Conservation (phyloP, 305 asterid genomes). For the Solanum chacoense region DNA sequence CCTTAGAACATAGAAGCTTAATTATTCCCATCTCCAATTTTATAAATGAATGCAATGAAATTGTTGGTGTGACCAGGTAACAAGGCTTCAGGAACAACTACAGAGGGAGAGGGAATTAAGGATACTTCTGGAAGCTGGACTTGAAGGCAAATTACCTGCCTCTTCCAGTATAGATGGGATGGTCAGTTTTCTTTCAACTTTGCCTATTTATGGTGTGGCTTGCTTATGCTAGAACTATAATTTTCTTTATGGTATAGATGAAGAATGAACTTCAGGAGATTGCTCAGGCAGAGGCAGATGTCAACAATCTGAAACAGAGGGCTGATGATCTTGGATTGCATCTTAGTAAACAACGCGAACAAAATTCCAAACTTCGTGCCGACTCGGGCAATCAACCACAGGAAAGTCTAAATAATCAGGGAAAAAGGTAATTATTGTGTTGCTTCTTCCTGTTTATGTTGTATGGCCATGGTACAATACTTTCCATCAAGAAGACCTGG, state of each 20-base stretch:
- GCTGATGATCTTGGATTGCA: slow-evolving; percentile 60
- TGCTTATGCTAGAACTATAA: slow-evolving; percentile 11
- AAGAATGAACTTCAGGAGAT: slow-evolving; percentile 62
- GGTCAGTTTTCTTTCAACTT: slow-evolving; percentile 27
- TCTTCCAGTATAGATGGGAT: slow-evolving; percentile 50
- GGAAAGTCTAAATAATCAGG: slow-evolving; percentile 29
- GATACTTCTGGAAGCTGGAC: slow-evolving; percentile 62
- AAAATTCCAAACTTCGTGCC: slow-evolving; percentile 34
- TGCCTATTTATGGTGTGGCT: background rate
- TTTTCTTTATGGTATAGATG: slow-evolving; percentile 32
- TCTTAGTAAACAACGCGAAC: slow-evolving; percentile 54
- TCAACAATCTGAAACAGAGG: slow-evolving; percentile 38
- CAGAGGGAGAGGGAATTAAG: slow-evolving; percentile 68
- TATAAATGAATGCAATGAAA: background rate
- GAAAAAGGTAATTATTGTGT: slow-evolving; percentile 29
- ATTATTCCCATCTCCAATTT: background rate
- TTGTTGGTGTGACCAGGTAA: slow-evolving; percentile 40
- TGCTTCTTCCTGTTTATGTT: slow-evolving; percentile 2
- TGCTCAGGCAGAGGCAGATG: slow-evolving; percentile 53
- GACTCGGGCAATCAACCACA: slow-evolving; percentile 33
- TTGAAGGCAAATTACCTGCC: slow-evolving; percentile 24
- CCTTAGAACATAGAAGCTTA: background rate
- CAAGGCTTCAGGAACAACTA: slow-evolving; percentile 59
- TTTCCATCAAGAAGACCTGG: background rate
- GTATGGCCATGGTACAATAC: background rate